A percentile compares a stretch with the other conserved stretches of the same genome.
Evolutionary conservation across 148 eudicot species (phyloP).

Genomic region (Gaultheria prostrata): DNA sequence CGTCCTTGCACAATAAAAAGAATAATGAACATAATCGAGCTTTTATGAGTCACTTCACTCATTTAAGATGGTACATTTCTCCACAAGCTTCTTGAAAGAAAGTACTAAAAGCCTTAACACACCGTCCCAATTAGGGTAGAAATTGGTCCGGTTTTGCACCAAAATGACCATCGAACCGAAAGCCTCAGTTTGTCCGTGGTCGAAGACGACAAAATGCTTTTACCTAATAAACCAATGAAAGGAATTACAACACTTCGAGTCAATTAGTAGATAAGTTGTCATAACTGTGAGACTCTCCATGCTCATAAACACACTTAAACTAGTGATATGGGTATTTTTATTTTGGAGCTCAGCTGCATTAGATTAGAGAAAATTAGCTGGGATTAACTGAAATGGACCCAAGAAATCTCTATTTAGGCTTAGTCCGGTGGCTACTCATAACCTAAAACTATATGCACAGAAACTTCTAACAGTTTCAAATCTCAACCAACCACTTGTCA

Average conservation of each 20-base stretch:
- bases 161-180: no score
- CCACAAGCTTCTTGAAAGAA: slow-evolving; percentile 7
- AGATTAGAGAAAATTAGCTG: background rate
- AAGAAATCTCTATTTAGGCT: background rate
- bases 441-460: background rate
- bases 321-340: background rate
- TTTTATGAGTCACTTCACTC: background rate
- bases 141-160: no score
- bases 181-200: no score
- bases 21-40: background rate
- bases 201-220: background rate
- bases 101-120: background rate
- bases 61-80: background rate
- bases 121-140: background rate
- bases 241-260: background rate
- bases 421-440: background rate
- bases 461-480: background rate
- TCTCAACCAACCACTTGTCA: background rate
- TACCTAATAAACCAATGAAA: background rate
- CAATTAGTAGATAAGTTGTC: background rate
- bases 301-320: background rate
- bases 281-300: background rate
- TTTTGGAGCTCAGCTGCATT: background rate
- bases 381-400: background rate
- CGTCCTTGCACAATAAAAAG: background rate